Base-by-base conservation (phyloP, 345 rosid species). In the Citrus australasica region DNA sequence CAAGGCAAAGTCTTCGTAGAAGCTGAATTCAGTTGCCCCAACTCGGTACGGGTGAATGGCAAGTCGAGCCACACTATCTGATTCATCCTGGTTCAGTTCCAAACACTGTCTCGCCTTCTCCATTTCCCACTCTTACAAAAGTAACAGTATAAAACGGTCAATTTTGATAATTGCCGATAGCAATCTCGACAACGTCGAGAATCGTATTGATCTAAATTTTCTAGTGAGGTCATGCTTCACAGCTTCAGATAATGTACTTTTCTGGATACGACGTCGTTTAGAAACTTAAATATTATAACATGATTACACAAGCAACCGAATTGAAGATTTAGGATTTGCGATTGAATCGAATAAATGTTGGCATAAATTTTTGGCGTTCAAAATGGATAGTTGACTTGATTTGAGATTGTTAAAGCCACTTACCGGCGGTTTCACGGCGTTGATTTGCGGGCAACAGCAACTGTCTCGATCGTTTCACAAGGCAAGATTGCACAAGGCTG, bases 1-100 rank as follows among this genome's bases (percentile, higher is more conserved):
- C 71, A 89, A 72, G 16, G 85, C 73, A 76, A 94, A 94, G 75
- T 77, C 86, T 77, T 90, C 94, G 77, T 88, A 92, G 84, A 91
- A 90, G 69, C 96, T 90, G 73, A 77, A 59, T 16, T 81, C 85
- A 13, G 67, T 67, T 7, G 80, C 67, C 10, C 82, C 86, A 35
- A 71, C 58, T 40, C 85, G 89, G 76, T 79, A 89, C 53, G 87
- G 88, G 8, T 76, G 86, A 48, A 88, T 28, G 14, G 80, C 79
- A 85, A 91, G 88, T 63, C 85, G 84, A 8, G 89, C 82, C n/a
- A 89, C 82, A 73, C 55, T 73, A 73, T 82, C 87, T 17, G 87
- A 87, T 10, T 76, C 92, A 59, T 88, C 92, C n/a, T 84, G 79
- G 80, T 32, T 74, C 21, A 91, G 74, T 35, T 80, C 80, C 79